Evolutionary conservation across 805 yeast species (phyloP), one percentile per base, ranked within the genome.

Genomic region (Sugiyamaella americana): DNA sequence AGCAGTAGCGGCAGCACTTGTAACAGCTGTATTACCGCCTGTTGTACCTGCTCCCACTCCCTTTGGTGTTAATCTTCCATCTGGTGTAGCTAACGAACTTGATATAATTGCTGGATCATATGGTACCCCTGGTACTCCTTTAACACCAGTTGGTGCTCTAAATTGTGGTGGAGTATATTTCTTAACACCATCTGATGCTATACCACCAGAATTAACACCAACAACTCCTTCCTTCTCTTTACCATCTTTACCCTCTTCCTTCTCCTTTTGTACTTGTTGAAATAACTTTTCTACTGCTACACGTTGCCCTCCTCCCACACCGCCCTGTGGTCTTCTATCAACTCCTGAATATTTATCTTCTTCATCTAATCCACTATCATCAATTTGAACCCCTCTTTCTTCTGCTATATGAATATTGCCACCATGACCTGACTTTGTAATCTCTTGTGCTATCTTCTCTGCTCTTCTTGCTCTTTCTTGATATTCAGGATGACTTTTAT

Each of bases 281-380:
- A 37, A n/a, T 10, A 19, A 46, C 19, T 13, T 32, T 18, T 3
- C 42, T n/a, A 5, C 16, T 22, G 23, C 6, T 19, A 35, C 41
- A 21, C 24, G 11, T 35, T 17, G 38, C 18, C 18, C 38, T 35
- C 22, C 10, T 26, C 38, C 18, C 21, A 16, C 21, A 19, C 21
- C 21, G 11, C 13, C 18, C 43, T 34, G 41, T n/a, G 30, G 29
- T 8, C 52, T 60, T 58, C 93, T 77, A 49, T 75, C 80, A 39
- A 88, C 98, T 43, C 97, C 97, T 3, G 96, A 87, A 61, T 89
- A 93, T 65, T 85, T 85, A 64, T 89, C 96, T 65, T 93, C 98
- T 68, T 93, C 98, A 65, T 93, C 98, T 55, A 86, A 55, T 16
- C 95, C 95, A 50, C 84, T 77, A 59, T 86, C 96, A 61, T 86